Base-by-base conservation (phyloP, 352 stramenopile genomes). In the Pythium brachiatum region DNA sequence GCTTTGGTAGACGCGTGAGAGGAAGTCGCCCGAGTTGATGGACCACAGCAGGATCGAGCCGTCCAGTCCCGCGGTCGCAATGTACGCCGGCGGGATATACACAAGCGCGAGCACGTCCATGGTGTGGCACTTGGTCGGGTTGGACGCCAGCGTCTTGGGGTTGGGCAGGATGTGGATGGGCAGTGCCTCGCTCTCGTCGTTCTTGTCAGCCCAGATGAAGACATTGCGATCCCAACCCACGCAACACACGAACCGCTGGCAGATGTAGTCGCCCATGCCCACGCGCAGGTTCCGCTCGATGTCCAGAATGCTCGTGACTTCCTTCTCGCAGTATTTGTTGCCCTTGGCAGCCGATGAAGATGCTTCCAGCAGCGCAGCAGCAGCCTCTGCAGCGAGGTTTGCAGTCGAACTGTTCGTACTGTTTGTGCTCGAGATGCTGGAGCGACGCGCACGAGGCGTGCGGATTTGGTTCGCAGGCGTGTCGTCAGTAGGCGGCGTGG, bases 131-230 rank as follows among this genome's bases (percentile, higher is more conserved):
- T 79, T 81, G 25, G 53, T 58, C 12, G 66, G 55, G 18, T 66
- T 78, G 11, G 71, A 60, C 26, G 25, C 64, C 38, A 61, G 64
- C 36, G 44, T 79, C 50, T 53, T 65, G 64, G 32, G 57, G 25
- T 72, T 73, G 2, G 82, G 82, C 20, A 92, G 57, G 2, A 87
- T 26, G 47, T 87, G 80, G 8, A 87, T 66, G 13, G 83, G 83
- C 1, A 88, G 59, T 39, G 79, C 78, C 48, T 89, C 81, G 27
- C 76, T 84, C 27, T 90, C 83, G 34, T 89, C 83, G 54, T 86
- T 88, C 64, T 90, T 90, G 70, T 96, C 87, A 20, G 79, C 84
- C 84, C 85, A 96, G 4, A 95, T 69, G 51, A 89, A 94, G 16
- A 96, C 69, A 21, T 74, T 73, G n/a, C 81, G 79, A 58, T 95